These are phyloP conservation scores for Candida quercuum DNA, from an alignment of 805 yeast genomes.

Conservation along the genomic window DNA sequence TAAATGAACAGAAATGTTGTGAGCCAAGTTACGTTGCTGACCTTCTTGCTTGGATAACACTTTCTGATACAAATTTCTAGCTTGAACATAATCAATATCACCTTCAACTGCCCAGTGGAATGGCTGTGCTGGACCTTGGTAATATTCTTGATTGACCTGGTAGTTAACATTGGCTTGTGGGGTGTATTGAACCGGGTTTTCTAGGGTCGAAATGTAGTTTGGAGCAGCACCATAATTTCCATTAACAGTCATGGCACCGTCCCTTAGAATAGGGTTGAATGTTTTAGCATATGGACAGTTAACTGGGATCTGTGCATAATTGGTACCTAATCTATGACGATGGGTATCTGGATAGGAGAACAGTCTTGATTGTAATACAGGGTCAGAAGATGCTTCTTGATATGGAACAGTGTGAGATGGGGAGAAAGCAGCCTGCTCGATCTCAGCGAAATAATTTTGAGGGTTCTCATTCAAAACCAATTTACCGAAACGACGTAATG, in stretches of 20 bases:
- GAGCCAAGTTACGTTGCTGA: conserved; percentile 79
- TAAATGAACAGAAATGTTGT: conserved; percentile 77
- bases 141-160: conserved; percentile 69
- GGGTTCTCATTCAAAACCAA: conserved; percentile 79
- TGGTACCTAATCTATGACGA: conserved; percentile 70
- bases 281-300: conserved; percentile 68
- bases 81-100: conserved; percentile 72
- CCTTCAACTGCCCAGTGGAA: conserved; percentile 78
- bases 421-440: conserved; percentile 81
- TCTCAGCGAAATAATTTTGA: conserved; percentile 79
- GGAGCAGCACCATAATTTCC: conserved; percentile 77
- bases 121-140: conserved; percentile 79
- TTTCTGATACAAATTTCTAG: conserved; percentile 59
- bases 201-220: conserved; percentile 58
- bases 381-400: conserved; percentile 78
- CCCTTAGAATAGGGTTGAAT: conserved; percentile 72
- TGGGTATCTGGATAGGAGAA: conserved; percentile 84
- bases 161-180: conserved; percentile 22
- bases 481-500: conserved; percentile 81
- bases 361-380: conserved; percentile 75
- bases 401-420: conserved; percentile 85
- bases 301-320: conserved; percentile 83
- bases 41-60: conserved; percentile 74
- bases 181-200: conserved; percentile 26
- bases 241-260: conserved; percentile 68